Percentiles rank a stretch among this genome's conserved stretches.
phyloP scores from a whole-genome alignment of 192 early-diverging fungal genomes.

The Backusella tuberculispora region DNA sequence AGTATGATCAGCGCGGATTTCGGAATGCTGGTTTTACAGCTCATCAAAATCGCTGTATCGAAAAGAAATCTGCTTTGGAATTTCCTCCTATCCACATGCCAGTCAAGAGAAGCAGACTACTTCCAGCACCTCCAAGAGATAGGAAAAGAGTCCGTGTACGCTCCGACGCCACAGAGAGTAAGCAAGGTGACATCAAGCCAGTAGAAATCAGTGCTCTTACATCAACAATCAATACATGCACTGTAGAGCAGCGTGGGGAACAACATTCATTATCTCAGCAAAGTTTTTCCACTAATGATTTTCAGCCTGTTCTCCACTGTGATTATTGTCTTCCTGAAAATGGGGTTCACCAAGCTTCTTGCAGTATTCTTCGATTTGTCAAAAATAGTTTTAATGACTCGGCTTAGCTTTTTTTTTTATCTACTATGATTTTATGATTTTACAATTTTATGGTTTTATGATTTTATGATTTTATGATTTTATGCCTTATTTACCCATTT shows the following conservation, averaged over 20 bases:
- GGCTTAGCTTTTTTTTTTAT: not conserved
- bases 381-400: not conserved
- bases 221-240: not conserved
- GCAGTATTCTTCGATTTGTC: not conserved
- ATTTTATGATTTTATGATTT: conserved; percentile 11
- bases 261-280: not conserved
- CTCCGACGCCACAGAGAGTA: not conserved
- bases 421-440: not conserved
- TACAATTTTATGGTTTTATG: conserved; percentile 16
- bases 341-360: conserved; percentile 4
- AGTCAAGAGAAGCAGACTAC: not conserved
- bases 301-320: conserved; percentile 1
- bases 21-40: conserved; percentile 31
- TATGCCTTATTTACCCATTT: not conserved
- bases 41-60: conserved; percentile 31
- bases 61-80: not conserved
- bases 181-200: not conserved
- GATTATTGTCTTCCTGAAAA: conserved; percentile 15
- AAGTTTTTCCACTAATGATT: not conserved
- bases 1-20: conserved; percentile 35
- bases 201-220: not conserved
- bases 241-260: not conserved
- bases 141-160: too few relatives aligned
- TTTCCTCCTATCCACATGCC: not conserved
- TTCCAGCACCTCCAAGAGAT: not conserved